Evolutionary conservation across 352 stramenopile genomes (phyloP).

Genomic region (Phytophthora sansomeana): DNA sequence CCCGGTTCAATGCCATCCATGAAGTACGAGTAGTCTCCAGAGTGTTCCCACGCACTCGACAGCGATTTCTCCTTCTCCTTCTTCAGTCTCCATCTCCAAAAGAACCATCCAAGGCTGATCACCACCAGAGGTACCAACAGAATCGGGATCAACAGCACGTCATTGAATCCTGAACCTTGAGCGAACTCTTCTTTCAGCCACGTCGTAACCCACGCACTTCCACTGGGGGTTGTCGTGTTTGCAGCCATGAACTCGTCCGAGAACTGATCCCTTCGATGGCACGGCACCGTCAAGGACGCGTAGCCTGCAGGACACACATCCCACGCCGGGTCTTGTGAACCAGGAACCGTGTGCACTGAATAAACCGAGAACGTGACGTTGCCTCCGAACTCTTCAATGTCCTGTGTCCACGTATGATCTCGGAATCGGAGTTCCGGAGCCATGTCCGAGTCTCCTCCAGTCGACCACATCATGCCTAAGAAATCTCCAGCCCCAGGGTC

Average conservation of each 20-base stretch:
- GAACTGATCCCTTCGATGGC: constrained; percentile 20
- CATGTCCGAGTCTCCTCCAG: constrained; percentile 26
- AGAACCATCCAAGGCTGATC: constrained; percentile 8
- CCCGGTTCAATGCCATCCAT: not conserved
- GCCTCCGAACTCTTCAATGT: constrained; percentile 16
- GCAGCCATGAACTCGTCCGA: constrained; percentile 25
- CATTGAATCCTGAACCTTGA: constrained; percentile 8
- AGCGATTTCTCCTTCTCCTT: constrained; percentile 10
- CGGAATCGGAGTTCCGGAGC: constrained; percentile 19
- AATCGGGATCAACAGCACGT: constrained; percentile 23
- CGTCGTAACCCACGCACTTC: constrained; percentile 26
- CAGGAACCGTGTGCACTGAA: constrained; percentile 27
- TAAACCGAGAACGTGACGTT: constrained; percentile 35
- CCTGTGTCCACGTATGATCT: constrained; percentile 34
- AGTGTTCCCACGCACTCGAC: not conserved
- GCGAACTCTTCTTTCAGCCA: constrained; percentile 33
- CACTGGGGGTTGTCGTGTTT: constrained; percentile 9
- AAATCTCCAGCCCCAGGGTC: constrained; percentile 1
- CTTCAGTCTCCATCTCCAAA: constrained; percentile 13
- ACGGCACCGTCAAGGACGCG: constrained; percentile 25
- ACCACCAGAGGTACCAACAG: not conserved
- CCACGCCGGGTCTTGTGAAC: constrained; percentile 19
- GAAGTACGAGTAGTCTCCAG: constrained; percentile 1
- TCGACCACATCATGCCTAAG: constrained; percentile 43
- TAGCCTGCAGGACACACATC: constrained; percentile 30